Conservation (phyloP, 1,284 basidiomycete species). For the Irpex sp. region DNA sequence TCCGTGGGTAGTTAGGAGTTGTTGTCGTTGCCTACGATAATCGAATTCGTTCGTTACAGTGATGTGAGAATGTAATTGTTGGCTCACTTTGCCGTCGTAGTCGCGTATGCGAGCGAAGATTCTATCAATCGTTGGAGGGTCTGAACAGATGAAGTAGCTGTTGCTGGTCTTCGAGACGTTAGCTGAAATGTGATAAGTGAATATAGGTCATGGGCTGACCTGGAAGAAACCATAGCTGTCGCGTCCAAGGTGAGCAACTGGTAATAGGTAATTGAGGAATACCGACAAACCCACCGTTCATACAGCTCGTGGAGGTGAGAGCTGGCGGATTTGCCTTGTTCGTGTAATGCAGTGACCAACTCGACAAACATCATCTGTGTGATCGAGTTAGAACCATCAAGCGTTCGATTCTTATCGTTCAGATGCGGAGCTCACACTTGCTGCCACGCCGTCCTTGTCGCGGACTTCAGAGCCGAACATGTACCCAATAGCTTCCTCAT, state of each 20-base stretch:
- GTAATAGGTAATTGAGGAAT: background rate
- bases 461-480: slow-evolving; percentile 77
- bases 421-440: slow-evolving; percentile 44
- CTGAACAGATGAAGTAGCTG: slow-evolving; percentile 74
- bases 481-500: slow-evolving; percentile 87
- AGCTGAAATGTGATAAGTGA: slow-evolving; percentile 9
- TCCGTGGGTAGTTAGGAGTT: slow-evolving; percentile 48
- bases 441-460: slow-evolving; percentile 83
- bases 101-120: slow-evolving; percentile 68
- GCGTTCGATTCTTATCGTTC: background rate
- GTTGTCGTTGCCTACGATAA: slow-evolving; percentile 19
- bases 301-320: slow-evolving; percentile 65
- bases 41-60: no score
- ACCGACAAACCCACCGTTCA: slow-evolving; percentile 40
- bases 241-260: background rate
- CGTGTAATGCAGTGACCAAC: slow-evolving; percentile 48
- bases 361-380: slow-evolving; percentile 64
- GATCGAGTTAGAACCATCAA: background rate
- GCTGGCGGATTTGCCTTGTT: slow-evolving; percentile 49
- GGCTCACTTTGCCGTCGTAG: slow-evolving; percentile 44
- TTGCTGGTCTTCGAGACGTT: slow-evolving; percentile 62
- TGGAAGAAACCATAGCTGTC: slow-evolving; percentile 52
- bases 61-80: no score
- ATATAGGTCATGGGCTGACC: slow-evolving; percentile 31
- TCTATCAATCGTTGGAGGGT: slow-evolving; percentile 55